A percentile compares a stretch with the other conserved stretches of the same genome.
These are phyloP conservation scores for Aciculosporium take DNA, from an alignment of 2,329 filamentous ascomycete genomes.

Conservation along the genomic window DNA sequence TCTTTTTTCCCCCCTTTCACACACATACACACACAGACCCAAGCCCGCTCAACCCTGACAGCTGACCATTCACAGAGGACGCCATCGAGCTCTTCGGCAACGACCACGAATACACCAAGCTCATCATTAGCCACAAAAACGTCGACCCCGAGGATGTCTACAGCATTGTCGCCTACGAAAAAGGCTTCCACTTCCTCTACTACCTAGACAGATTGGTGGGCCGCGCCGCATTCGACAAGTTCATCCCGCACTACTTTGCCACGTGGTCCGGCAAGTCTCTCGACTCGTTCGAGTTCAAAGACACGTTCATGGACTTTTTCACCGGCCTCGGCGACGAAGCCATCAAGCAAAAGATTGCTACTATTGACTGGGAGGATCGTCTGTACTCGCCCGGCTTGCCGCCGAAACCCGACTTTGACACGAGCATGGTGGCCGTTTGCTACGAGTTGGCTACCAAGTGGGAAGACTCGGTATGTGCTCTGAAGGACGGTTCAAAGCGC, in stretches of 20 bases:
- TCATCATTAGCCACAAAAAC: slow-evolving; percentile 74
- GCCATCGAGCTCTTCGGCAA: slow-evolving; percentile 63
- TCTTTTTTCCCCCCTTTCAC: too few species aligned
- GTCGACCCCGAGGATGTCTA: slow-evolving; percentile 95
- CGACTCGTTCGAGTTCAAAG: slow-evolving; percentile 88
- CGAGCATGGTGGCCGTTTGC: slow-evolving; percentile 70
- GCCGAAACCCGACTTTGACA: slow-evolving; percentile 83
- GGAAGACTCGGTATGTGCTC: slow-evolving; percentile 42
- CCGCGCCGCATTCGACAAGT: slow-evolving; percentile 79
- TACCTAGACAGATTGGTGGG: slow-evolving; percentile 77
- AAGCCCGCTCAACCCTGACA: too few species aligned
- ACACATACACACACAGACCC: too few species aligned
- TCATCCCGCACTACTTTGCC: slow-evolving; percentile 89
- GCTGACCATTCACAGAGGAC: slow-evolving; percentile 56
- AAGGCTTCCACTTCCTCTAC: slow-evolving; percentile 89
- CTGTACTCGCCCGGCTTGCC: slow-evolving; percentile 85
- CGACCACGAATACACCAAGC: slow-evolving; percentile 85
- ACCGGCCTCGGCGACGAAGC: slow-evolving; percentile 46
- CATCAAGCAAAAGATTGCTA: slow-evolving; percentile 48
- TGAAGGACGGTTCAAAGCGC: too few species aligned
- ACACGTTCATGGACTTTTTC: slow-evolving; percentile 79
- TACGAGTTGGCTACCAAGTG: slow-evolving; percentile 73
- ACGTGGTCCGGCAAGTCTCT: slow-evolving; percentile 76
- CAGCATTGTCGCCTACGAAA: slow-evolving; percentile 85
- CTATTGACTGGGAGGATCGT: slow-evolving; percentile 78